Conservation (phyloP, 371 early-diverging fungal genomes). For the Funneliformis caledonium region DNA sequence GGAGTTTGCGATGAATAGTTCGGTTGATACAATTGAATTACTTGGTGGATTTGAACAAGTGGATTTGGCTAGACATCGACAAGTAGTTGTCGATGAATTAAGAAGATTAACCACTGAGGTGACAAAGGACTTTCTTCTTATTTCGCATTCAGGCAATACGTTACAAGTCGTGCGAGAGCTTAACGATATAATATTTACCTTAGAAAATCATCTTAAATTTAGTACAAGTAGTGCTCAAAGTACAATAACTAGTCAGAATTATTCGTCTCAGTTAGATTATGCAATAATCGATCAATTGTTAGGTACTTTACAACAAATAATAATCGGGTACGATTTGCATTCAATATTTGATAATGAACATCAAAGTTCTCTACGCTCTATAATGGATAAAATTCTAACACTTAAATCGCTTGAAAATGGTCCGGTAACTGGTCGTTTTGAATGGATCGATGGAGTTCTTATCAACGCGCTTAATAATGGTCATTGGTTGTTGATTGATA, state of each 20-base stretch:
- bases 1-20: conserved; percentile 94
- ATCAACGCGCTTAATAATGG: conserved; percentile 95
- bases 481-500: conserved; percentile 98
- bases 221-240: conserved; percentile 43
- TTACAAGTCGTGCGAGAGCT: conserved; percentile 46
- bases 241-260: conserved; percentile 37
- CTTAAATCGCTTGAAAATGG: conserved; percentile 58
- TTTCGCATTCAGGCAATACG: neutral
- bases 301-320: neutral
- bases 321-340: neutral
- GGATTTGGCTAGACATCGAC: conserved; percentile 81
- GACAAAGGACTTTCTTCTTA: conserved; percentile 32
- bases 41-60: conserved; percentile 98
- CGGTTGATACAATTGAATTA: conserved; percentile 94
- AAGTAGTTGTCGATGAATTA: conserved; percentile 56
- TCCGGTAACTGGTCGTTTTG: conserved; percentile 81
- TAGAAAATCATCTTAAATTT: conserved; percentile 48
- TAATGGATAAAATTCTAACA: neutral
- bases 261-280: conserved; percentile 32
- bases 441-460: conserved; percentile 97
- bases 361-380: neutral
- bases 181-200: conserved; percentile 46
- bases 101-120: conserved; percentile 44
- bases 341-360: neutral
- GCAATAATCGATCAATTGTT: conserved; percentile 32